phyloP scores from a whole-genome alignment of 192 early-diverging fungal genomes.

The Coemansia sp. region DNA sequence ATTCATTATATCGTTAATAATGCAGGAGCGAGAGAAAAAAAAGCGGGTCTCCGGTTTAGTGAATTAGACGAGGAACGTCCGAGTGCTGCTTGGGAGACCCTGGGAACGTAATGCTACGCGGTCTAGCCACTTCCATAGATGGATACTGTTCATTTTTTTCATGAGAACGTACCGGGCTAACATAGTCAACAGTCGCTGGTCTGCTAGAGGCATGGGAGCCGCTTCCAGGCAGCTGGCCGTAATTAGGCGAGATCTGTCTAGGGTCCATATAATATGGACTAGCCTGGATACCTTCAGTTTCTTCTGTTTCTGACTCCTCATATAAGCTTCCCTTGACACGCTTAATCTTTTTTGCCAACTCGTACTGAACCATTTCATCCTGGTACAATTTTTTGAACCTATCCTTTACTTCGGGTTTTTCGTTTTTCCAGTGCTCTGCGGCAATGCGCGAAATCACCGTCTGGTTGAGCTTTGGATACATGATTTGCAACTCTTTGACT shows the following conservation, averaged over 20 bases:
- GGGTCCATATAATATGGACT: background rate
- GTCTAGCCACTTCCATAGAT: slow-evolving; percentile 4
- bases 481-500: slow-evolving; percentile 34
- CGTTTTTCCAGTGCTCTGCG: slow-evolving; percentile 54
- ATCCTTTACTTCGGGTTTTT: slow-evolving; percentile 45
- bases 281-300: background rate
- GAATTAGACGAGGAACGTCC: slow-evolving; percentile 24
- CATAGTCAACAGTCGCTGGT: background rate
- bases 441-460: slow-evolving; percentile 55
- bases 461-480: slow-evolving; percentile 52
- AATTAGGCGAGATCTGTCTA: background rate
- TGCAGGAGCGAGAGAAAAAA: background rate
- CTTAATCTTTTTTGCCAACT: slow-evolving; percentile 35
- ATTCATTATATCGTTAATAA: background rate
- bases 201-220: background rate
- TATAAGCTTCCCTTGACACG: slow-evolving; percentile 3
- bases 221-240: background rate
- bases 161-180: background rate
- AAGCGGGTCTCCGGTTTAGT: slow-evolving; percentile 13
- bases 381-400: slow-evolving; percentile 40
- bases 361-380: slow-evolving; percentile 50
- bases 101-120: slow-evolving; percentile 32
- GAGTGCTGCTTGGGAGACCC: slow-evolving; percentile 16
- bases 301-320: background rate
- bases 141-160: background rate